Base-by-base conservation (phyloP, 2,329 filamentous ascomycete genomes). In the Fusarium coicis region DNA sequence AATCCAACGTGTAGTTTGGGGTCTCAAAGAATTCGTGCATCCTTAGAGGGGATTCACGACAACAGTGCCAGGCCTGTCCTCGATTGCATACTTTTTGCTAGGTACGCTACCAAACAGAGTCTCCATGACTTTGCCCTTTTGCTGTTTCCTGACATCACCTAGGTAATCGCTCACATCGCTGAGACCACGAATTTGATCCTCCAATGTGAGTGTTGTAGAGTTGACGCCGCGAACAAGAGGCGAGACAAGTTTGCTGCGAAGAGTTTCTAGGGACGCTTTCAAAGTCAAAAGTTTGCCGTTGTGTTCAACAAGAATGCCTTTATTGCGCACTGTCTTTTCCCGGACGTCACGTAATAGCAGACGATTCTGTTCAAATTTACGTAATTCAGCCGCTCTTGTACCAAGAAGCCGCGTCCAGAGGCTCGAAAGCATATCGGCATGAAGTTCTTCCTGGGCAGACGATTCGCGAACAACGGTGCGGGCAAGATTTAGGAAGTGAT, bases 281-380 rank as follows among this genome's bases (percentile, higher is more conserved):
- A 98, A 87, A 6, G 92, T 93, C 60, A 96, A 87, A 43, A 98
- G 88, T 70, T 93, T 92, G 68, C 93, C 91, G 77, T 97, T 96
- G 82, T 98, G 95, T 77, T 95, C 93, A 73, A 96, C 90, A 14
- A 98, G 88, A 40, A 97, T 88, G 72, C 91, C 90, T 83, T 98
- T 98, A 84, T 98, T 97, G 69, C 90, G 89, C 30, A 97, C 91
- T 4, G 95, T 97, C 77, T 93, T 93, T 66, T 92, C 90, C 71
- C 95, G 91, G 63, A 98, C 92, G 73, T 92, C 92, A 55, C 88
- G 89, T 30, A 98, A 89, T 2, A 98, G 87, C 55, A 91, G 87
- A 70, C 92, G 92, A 85, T 98, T 98, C 83, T 93, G 94, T 81
- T 97, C 94, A 82, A 95, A 98, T 81, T 98, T 98, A 79, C 90